phyloP scores from a whole-genome alignment of 1,139 yeast genomes.

The Pichia sp. region DNA sequence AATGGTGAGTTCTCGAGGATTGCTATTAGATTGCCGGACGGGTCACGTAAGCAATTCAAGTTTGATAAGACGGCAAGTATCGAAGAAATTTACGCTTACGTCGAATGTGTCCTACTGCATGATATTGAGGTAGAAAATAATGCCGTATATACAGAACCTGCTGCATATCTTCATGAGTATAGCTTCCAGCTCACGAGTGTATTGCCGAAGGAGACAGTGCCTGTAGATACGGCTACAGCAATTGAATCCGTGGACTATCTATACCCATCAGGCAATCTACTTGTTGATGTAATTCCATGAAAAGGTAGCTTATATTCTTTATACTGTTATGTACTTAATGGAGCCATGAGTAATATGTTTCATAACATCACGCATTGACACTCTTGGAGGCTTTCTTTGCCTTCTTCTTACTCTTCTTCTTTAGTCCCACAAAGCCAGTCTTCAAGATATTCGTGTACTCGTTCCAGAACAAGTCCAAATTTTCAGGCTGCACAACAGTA shows the following conservation, averaged over 20 bases:
- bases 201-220: constrained; percentile 41
- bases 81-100: constrained; percentile 54
- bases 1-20: constrained; percentile 36
- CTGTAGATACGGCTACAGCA: constrained; percentile 19
- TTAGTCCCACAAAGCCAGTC: constrained; percentile 21
- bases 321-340: too few relatives aligned
- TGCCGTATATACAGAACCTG: constrained; percentile 27
- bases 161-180: constrained; percentile 36
- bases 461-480: constrained; percentile 25
- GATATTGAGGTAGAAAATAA: constrained; percentile 13
- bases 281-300: too few relatives aligned
- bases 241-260: constrained; percentile 39
- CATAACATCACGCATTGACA: background rate
- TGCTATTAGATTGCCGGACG: constrained; percentile 52
- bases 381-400: constrained; percentile 16
- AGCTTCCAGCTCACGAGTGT: constrained; percentile 45
- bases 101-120: constrained; percentile 38
- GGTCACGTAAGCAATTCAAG: constrained; percentile 40
- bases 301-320: too few relatives aligned
- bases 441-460: constrained; percentile 22
- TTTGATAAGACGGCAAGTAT: constrained; percentile 41
- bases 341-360: too few relatives aligned
- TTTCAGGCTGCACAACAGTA: constrained; percentile 24
- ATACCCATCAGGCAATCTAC: constrained; percentile 55
- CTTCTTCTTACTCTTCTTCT: constrained; percentile 24